A percentile compares a stretch with the other conserved stretches of the same genome.
Conservation (phyloP, 345 rosid genomes). For the Microthlaspi erraticum region DNA sequence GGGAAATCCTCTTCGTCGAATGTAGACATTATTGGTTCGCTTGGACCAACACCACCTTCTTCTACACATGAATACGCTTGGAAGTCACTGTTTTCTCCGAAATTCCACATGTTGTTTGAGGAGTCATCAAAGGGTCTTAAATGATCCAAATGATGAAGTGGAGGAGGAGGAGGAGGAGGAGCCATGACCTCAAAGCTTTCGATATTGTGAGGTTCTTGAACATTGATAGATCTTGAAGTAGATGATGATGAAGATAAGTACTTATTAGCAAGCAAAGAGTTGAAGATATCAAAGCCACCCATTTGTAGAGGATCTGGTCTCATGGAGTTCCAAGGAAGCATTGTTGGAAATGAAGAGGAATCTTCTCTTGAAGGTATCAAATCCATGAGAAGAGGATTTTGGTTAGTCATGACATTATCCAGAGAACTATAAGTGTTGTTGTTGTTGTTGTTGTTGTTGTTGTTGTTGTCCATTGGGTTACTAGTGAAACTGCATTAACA, state of each 20-base stretch:
- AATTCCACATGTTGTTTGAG: constrained; percentile 43
- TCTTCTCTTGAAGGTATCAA: constrained; percentile 43
- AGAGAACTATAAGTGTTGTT: constrained; percentile 56
- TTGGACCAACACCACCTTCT: constrained; percentile 47
- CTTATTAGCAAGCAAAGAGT: constrained; percentile 27
- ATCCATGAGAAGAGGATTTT: constrained; percentile 48
- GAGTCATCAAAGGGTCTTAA: constrained; percentile 39
- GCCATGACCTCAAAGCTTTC: constrained; percentile 33
- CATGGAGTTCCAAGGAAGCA: constrained; percentile 43
- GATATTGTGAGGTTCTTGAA: constrained; percentile 31
- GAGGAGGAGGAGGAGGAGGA: constrained; percentile 39
- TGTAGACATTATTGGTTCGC: constrained; percentile 54
- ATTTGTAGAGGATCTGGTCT: constrained; percentile 46
- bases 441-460: constrained; percentile 57
- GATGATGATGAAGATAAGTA: constrained; percentile 43
- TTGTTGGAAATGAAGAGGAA: constrained; percentile 31
- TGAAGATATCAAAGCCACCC: constrained; percentile 45
- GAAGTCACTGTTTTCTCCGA: constrained; percentile 45
- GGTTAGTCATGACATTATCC: constrained; percentile 44
- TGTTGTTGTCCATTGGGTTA: constrained; percentile 52
- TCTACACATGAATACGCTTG: constrained; percentile 49
- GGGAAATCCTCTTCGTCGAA: constrained; percentile 43
- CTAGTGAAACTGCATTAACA: constrained; percentile 38
- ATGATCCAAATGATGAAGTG: constrained; percentile 31
- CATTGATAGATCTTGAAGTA: constrained; percentile 34